Base-by-base conservation (phyloP, 2,329 filamentous ascomycete species). In the Aspergillus novofumigatus region DNA sequence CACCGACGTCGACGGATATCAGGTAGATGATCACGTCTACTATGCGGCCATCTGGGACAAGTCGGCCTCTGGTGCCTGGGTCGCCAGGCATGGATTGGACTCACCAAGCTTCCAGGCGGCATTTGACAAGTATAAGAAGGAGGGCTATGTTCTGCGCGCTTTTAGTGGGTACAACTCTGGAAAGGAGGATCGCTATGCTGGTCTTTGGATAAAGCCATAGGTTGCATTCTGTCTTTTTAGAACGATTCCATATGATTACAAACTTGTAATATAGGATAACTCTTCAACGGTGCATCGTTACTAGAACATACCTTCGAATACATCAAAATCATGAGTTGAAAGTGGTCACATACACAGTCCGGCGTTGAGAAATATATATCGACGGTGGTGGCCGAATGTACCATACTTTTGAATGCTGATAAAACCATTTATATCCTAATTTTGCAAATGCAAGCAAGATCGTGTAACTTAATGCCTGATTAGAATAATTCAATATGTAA, bases 11-110 rank as follows among this genome's bases (percentile, higher is more conserved):
- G 53, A 45, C 26, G 59, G 56, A 0, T 61, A 61, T 48, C 29
- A 55, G 11, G 54, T 53, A 6, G 52, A 49, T n/a, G 53, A 55
- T 7, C 50, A 44, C 4, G 56, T 59, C 3, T 52, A 53, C 32
- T 61, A 61, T 32, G 52, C 56, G 14, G 59, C 48, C 3, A 57
- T 61, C 32, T 61, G 57, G 56, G 59, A 61, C 23, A 56, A 54
- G 25, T 59, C 54, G 35, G 11, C 59, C 2, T 61, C 59, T 3
- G 59, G 59, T 25, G 48, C 59, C 4, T 61, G 59, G 59, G 54
- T 56, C 11, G 59, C 59, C 2, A 48, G 54, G 3, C 56, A 59
- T 26, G 59, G 54, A 6, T 21, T 61, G 28, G 54, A 61, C 20
- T 59, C 59, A 3, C 11, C 59, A 0, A 45, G 49, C 0, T 61